A percentile compares a stretch with the other conserved stretches of the same genome.
Conservation (phyloP, 169 alveolate species). For the Plasmodium fragile region DNA sequence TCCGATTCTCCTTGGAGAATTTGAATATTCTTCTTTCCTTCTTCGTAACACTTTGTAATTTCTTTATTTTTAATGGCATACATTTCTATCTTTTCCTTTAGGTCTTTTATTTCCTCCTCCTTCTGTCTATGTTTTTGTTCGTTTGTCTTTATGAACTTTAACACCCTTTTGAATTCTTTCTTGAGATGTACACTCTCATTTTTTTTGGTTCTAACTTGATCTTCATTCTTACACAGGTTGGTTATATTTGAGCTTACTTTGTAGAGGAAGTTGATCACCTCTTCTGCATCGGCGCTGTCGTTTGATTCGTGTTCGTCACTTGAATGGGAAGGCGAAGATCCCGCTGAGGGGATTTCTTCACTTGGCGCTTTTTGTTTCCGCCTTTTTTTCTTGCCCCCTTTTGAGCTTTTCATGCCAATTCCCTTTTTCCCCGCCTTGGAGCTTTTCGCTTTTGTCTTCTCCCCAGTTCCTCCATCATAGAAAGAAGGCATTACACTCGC, state of each 20-base stretch:
- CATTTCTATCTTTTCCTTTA: constrained; percentile 41
- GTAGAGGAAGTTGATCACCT: background rate
- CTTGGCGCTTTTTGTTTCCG: background rate
- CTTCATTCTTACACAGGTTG: background rate
- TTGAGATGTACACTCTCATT: background rate
- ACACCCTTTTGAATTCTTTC: background rate
- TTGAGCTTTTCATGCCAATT: background rate
- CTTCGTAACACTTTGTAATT: constrained; percentile 42
- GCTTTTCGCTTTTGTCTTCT: background rate
- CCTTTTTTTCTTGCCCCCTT: constrained; percentile 9
- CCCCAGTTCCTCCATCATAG: background rate
- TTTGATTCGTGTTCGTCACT: background rate
- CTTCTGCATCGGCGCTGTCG: background rate
- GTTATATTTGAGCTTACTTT: background rate
- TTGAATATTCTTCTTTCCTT: constrained; percentile 25
- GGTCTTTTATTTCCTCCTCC: background rate
- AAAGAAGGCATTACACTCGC: background rate
- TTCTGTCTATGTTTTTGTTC: constrained; percentile 5
- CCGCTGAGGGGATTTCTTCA: background rate
- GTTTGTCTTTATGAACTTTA: background rate
- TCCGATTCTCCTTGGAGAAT: constrained; percentile 39
- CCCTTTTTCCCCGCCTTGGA: constrained; percentile 3
- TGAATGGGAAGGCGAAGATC: background rate
- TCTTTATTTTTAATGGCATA: constrained; percentile 1
- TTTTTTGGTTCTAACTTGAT: background rate